These are phyloP conservation scores for Aureobasidium sp. DNA, from an alignment of 2,329 filamentous ascomycete species.

Conservation along the genomic window DNA sequence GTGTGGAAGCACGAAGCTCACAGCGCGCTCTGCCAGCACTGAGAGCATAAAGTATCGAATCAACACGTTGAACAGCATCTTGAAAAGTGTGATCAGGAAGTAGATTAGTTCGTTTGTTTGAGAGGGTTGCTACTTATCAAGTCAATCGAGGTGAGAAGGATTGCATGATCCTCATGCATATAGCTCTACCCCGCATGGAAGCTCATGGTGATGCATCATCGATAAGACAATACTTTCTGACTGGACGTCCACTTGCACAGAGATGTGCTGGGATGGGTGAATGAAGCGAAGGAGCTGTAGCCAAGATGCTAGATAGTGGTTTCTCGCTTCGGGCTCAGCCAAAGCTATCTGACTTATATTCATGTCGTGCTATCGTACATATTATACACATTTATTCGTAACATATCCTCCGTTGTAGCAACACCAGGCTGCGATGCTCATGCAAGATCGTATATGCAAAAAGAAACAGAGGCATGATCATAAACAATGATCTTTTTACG, in stretches of 20 bases:
- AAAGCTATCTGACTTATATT: background rate
- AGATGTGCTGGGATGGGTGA: too few relatives aligned
- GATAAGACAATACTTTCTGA: background rate
- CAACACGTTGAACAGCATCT: background rate
- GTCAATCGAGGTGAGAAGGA: background rate
- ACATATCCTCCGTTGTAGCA: background rate
- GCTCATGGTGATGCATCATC: background rate
- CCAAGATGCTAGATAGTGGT: too few relatives aligned
- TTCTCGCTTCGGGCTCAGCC: too few relatives aligned
- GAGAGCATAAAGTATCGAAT: background rate
- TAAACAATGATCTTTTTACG: background rate
- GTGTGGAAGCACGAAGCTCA: background rate
- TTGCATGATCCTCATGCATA: constrained; percentile 6
- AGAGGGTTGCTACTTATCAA: background rate
- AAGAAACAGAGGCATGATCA: constrained; percentile 6
- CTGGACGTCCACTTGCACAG: background rate
- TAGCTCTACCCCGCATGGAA: constrained; percentile 10
- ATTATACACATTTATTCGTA: constrained; percentile 24
- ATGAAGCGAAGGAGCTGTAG: too few relatives aligned
- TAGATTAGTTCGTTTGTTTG: background rate
- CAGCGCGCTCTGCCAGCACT: background rate
- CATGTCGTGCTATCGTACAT: constrained; percentile 7
- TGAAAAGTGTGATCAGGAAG: background rate
- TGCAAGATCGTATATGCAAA: constrained; percentile 1
- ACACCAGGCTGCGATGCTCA: constrained; percentile 8